Base-by-base conservation (phyloP, 495 filamentous ascomycete genomes). In the Aspergillus ostianus region DNA sequence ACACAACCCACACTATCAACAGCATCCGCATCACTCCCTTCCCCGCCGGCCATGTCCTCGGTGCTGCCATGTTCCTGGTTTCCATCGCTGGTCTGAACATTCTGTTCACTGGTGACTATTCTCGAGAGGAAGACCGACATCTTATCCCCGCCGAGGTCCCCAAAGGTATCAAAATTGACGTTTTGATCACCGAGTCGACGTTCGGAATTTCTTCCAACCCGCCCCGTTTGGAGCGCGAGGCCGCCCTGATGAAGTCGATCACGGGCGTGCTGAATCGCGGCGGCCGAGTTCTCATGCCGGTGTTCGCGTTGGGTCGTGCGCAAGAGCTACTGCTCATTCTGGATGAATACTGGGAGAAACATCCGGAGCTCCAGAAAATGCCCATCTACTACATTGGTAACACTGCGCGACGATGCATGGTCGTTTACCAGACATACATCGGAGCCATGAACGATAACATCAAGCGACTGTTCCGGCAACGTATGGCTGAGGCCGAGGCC, bases 361-460 rank as follows among this genome's bases (percentile, higher is more conserved):
- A 98, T 67, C 76, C 83, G 0, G 91, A 97, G 67, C 89, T 86
- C 64, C 93, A 95, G 63, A 90, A 89, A 59, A 86, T 88, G 19
- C 94, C 94, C 18, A 98, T 98, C 55, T 98, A 97, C 77, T 98
- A 97, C 72, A 94, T 94, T 52, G 91, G 88, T 60, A 96, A 93
- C 68, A 82, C 97, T 51, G 94, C 94, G 1, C 79, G 93, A 62
- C 94, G 96, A 72, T 98, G 94, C 70, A 98, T 98, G 94, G 84
- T 96, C 18, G 92, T 98, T 6, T 98, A 98, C 68, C 93, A 97
- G 72, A 98, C 94, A 1, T 98, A 97, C 67, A 89, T 97, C 59
- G 88, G 90, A 55, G 90, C 92, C 26, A 98, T 98, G 94, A 98
- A 98, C 70, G 93, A 97, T 70, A 97, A 96, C 65, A 98, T 98